These are phyloP conservation scores for Citeromyces siamensis DNA, from an alignment of 1,139 yeast species.

Conservation along the genomic window DNA sequence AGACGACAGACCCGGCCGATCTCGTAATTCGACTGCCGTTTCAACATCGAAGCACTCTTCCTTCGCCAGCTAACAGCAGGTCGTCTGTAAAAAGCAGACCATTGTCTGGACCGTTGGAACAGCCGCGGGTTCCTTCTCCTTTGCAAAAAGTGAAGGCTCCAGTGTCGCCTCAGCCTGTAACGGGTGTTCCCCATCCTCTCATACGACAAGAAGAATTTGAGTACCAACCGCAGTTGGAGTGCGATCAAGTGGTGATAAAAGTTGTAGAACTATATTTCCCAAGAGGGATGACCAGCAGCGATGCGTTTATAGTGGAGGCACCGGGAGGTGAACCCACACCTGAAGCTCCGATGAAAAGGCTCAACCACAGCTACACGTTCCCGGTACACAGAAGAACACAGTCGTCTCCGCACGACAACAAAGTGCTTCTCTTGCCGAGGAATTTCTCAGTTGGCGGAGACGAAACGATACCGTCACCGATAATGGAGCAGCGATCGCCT, in stretches of 20 bases:
- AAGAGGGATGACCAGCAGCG: slow-evolving; percentile 54
- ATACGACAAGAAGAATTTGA: background rate
- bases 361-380: background rate
- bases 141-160: slow-evolving; percentile 3
- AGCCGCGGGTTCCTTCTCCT: slow-evolving; percentile 2
- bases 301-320: slow-evolving; percentile 49
- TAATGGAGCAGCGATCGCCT: background rate
- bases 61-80: slow-evolving; percentile 8
- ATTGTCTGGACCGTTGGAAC: slow-evolving; percentile 3
- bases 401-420: slow-evolving; percentile 20
- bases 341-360: background rate
- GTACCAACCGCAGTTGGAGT: slow-evolving; percentile 27
- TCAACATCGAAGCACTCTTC: slow-evolving; percentile 5
- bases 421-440: slow-evolving; percentile 1
- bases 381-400: slow-evolving; percentile 22
- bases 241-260: slow-evolving; percentile 53
- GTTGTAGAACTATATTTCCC: slow-evolving; percentile 53
- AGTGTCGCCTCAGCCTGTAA: slow-evolving; percentile 6
- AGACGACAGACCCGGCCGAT: slow-evolving; percentile 61
- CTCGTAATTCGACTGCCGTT: slow-evolving; percentile 28
- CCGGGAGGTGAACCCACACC: slow-evolving; percentile 13
- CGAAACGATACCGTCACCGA: background rate
- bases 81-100: slow-evolving; percentile 4
- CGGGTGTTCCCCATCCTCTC: slow-evolving; percentile 5
- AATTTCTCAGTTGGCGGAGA: slow-evolving; percentile 2